Evolutionary conservation across 306 rosid species (phyloP).

Genomic region (Quercus engelmannii): DNA sequence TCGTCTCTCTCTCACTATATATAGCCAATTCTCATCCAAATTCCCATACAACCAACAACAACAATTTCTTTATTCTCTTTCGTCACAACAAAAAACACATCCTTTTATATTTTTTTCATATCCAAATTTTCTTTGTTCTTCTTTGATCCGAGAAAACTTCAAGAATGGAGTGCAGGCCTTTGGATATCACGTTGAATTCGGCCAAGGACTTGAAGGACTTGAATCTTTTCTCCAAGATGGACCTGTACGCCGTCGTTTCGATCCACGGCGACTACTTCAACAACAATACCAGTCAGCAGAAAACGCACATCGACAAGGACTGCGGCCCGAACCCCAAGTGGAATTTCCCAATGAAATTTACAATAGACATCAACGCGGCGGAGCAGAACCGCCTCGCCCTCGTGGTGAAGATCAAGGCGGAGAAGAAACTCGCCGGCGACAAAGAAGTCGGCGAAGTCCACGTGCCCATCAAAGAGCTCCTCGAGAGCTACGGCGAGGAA

Average conservation of each 20-base stretch:
- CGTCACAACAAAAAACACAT: not conserved
- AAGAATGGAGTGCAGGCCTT: constrained; percentile 39
- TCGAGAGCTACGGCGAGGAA: constrained; percentile 14
- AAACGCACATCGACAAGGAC: constrained; percentile 35
- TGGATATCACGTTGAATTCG: constrained; percentile 31
- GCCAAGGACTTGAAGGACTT: constrained; percentile 45
- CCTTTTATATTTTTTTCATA: too few species aligned
- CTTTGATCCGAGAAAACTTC: not conserved
- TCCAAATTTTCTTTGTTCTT: not conserved
- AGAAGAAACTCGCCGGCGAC: constrained; percentile 27
- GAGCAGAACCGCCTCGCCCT: constrained; percentile 32
- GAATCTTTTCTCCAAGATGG: constrained; percentile 50
- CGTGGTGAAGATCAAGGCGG: constrained; percentile 31
- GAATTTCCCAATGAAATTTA: constrained; percentile 36
- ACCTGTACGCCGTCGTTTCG: constrained; percentile 47
- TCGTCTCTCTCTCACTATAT: not conserved
- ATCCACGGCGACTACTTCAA: constrained; percentile 29
- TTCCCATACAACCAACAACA: not conserved
- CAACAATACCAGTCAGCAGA: constrained; percentile 12
- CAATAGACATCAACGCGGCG: constrained; percentile 20
- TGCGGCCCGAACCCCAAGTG: constrained; percentile 44
- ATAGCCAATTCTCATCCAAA: not conserved
- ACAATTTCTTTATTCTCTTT: not conserved
- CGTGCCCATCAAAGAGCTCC: constrained; percentile 32
- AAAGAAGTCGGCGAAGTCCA: constrained; percentile 37